Conservation (phyloP, 139 green algal genomes). For the Chlorella sp. region DNA sequence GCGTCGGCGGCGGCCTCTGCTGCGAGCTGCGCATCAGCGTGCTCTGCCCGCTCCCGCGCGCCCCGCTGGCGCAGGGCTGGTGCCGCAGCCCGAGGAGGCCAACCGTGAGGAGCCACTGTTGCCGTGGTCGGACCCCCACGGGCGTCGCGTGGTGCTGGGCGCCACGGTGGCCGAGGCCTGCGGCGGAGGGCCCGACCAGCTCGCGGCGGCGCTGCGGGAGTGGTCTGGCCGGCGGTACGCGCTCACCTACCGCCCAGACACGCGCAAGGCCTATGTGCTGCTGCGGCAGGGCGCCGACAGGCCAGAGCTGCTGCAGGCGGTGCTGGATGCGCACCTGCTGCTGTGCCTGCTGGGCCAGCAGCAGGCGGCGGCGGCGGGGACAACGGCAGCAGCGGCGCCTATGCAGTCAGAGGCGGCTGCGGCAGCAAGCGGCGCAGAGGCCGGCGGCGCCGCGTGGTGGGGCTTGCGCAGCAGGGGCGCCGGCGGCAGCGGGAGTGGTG, state of each 20-base stretch:
- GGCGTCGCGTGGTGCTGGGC: conserved; percentile 62
- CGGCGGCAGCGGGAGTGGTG: not conserved
- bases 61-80: conserved; percentile 22
- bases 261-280: conserved; percentile 71
- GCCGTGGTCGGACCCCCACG: conserved; percentile 56
- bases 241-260: conserved; percentile 64
- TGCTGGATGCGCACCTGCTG: conserved; percentile 75
- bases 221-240: conserved; percentile 31
- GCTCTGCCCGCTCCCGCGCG: not conserved
- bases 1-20: conserved; percentile 31
- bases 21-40: not conserved
- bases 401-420: not conserved
- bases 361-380: conserved; percentile 9
- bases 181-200: conserved; percentile 46
- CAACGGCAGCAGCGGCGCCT: not conserved
- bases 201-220: conserved; percentile 31
- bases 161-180: conserved; percentile 73
- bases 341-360: conserved; percentile 58
- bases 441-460: not conserved
- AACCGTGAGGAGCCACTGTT: conserved; percentile 78
- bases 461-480: conserved; percentile 4
- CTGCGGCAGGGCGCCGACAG: conserved; percentile 62
- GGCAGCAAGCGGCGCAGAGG: not conserved
- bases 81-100: conserved; percentile 64
- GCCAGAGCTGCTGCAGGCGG: conserved; percentile 60